Evolutionary conservation across 2,329 filamentous ascomycete species (phyloP), one percentile per base, ranked within the genome.

Genomic region (Colletotrichum phormii): DNA sequence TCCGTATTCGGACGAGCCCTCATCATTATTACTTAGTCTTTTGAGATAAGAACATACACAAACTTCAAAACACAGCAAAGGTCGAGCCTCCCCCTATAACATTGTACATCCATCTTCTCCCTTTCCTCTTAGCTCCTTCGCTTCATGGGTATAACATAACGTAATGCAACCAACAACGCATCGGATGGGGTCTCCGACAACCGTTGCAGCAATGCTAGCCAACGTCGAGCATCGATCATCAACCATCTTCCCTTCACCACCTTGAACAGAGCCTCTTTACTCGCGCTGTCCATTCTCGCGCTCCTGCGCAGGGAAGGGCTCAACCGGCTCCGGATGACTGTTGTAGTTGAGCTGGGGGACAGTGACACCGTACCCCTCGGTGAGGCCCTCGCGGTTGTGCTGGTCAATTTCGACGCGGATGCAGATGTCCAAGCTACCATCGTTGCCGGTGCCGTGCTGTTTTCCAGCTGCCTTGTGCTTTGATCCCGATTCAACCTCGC

Each of bases 381-480:
- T 98, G 75, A 89, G 90, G 49, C 97, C 97, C 46, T 93, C 87
- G 2, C 91, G 90, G 80, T 98, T 91, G 77, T 93, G 91, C 79
- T 97, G 94, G 80, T 95, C 91, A 74, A 96, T 91, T 83, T 99
- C 97, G 75, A 98, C 92, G 70, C 95, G 93, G 77, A 99, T 90
- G 67, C 91, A 92, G 62, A 98, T 91, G 77, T 98, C 95, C 5
- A 99, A 87, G 11, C 89, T 85, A 77, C 88, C 87, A 84, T 92
- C 86, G 81, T 87, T 80, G 77, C 84, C 82, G 80, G 86, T 82
- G 75, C 92, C 84, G 82, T 92, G 82, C 81, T 89, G 78, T 74
- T 79, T 77, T n/a, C 83, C 80, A 0, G 94, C 93, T 13, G 95
- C 94, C 71, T 89, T 90, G 84, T 98, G 95, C 35, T 84, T 85